Percentiles rank a stretch among this genome's conserved stretches.
Conservation (phyloP, 768 basidiomycete species). For the Amyloporia xantha region DNA sequence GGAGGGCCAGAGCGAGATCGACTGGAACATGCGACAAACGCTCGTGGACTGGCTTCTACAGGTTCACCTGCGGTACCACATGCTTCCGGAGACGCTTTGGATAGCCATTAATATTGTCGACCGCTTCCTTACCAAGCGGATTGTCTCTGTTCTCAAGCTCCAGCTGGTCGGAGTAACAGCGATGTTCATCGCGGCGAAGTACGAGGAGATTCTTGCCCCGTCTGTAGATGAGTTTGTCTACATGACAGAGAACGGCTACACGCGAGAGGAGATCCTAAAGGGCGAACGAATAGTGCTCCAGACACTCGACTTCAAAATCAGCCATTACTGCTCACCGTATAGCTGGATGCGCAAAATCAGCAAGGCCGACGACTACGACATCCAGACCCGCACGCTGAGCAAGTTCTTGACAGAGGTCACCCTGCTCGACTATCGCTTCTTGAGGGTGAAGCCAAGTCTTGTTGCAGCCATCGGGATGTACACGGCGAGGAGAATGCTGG, state of each 20-base stretch:
- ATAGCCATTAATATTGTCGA: conserved; percentile 95
- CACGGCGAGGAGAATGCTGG: conserved; percentile 88
- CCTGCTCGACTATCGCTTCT: conserved; percentile 85
- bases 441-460: conserved; percentile 89
- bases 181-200: conserved; percentile 98
- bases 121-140: conserved; percentile 62
- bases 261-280: conserved; percentile 93
- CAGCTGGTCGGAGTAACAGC: conserved; percentile 98
- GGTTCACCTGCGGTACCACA: conserved; percentile 96
- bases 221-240: conserved; percentile 97
- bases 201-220: conserved; percentile 97
- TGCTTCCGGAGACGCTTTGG: conserved; percentile 99
- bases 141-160: conserved; percentile 75
- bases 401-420: conserved; percentile 98
- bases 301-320: conserved; percentile 91
- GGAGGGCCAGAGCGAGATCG: conserved; percentile 87
- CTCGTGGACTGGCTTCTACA: conserved; percentile 98
- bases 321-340: conserved; percentile 98
- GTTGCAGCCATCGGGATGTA: conserved; percentile 98
- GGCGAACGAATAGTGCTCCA: conserved; percentile 96
- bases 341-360: conserved; percentile 98
- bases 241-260: conserved; percentile 95
- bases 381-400: conserved; percentile 94
- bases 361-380: conserved; percentile 98
- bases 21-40: conserved; percentile 92